Evolutionary conservation across 1,284 basidiomycete species (phyloP).

Genomic region (Microbotryum intermedium): DNA sequence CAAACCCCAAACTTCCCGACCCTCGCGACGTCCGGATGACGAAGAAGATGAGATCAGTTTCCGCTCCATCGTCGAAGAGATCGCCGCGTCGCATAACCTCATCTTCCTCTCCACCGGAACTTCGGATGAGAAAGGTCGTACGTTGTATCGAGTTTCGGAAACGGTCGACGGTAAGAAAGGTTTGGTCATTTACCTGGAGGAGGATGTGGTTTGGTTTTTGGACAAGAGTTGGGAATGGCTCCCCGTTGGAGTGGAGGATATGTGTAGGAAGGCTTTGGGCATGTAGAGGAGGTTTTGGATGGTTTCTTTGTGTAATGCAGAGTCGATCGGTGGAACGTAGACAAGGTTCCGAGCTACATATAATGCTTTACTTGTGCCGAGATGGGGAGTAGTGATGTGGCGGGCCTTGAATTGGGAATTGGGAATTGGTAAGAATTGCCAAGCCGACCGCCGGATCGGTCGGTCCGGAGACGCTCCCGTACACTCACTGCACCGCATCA

Average conservation of each 20-base stretch:
- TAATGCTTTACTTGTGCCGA: too few relatives aligned
- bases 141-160: conserved; percentile 69
- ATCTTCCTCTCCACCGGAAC: conserved; percentile 77
- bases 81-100: conserved; percentile 69
- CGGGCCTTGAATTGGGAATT: too few relatives aligned
- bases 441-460: too few relatives aligned
- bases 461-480: too few relatives aligned
- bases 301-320: not conserved
- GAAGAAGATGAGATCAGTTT: conserved; percentile 61
- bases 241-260: conserved; percentile 33
- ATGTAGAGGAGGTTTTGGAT: not conserved
- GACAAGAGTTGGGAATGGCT: conserved; percentile 16
- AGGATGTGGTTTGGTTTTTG: conserved; percentile 51
- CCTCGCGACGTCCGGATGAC: not conserved
- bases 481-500: not conserved
- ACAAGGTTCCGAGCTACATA: too few relatives aligned
- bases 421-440: too few relatives aligned
- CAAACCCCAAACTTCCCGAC: not conserved
- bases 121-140: conserved; percentile 71
- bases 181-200: conserved; percentile 69
- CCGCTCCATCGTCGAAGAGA: conserved; percentile 80
- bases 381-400: too few relatives aligned
- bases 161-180: conserved; percentile 75
- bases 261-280: conserved; percentile 23
- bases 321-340: not conserved